A percentile compares a stretch with the other conserved stretches of the same genome.
These are phyloP conservation scores for Saccharomycopsis hybrid DNA, from an alignment of 1,139 yeast genomes.

Conservation along the genomic window DNA sequence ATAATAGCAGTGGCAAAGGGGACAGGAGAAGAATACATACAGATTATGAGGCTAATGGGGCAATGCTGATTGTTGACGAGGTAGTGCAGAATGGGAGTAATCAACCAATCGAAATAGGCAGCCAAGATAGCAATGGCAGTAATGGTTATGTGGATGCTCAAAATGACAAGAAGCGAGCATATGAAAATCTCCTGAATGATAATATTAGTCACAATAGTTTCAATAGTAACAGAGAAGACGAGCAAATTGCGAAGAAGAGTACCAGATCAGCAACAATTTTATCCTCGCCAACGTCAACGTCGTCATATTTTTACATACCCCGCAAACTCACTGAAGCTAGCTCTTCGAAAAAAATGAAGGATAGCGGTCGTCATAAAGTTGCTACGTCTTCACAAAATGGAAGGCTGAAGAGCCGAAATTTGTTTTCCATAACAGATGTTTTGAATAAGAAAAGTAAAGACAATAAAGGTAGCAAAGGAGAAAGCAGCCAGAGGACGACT, in stretches of 20 bases:
- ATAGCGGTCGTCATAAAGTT: too few relatives aligned
- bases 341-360: too few relatives aligned
- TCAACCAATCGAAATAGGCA: background rate
- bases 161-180: too few relatives aligned
- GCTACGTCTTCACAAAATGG: too few relatives aligned
- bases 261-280: background rate
- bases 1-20: background rate
- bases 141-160: background rate
- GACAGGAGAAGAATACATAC: too few relatives aligned
- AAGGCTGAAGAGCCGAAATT: too few relatives aligned
- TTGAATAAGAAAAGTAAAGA: too few relatives aligned
- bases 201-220: background rate
- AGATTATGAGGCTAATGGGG: too few relatives aligned
- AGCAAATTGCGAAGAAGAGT: background rate
- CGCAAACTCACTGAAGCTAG: constrained; percentile 4
- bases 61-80: background rate
- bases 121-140: background rate
- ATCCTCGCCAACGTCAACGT: background rate
- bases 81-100: background rate
- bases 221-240: background rate
- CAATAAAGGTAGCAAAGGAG: too few relatives aligned
- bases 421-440: too few relatives aligned
- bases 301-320: constrained; percentile 4
- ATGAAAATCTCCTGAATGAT: too few relatives aligned
- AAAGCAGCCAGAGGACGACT: too few relatives aligned